These are phyloP conservation scores for Drechslerella dactyloides DNA, from an alignment of 2,329 filamentous ascomycete genomes.

Conservation along the genomic window DNA sequence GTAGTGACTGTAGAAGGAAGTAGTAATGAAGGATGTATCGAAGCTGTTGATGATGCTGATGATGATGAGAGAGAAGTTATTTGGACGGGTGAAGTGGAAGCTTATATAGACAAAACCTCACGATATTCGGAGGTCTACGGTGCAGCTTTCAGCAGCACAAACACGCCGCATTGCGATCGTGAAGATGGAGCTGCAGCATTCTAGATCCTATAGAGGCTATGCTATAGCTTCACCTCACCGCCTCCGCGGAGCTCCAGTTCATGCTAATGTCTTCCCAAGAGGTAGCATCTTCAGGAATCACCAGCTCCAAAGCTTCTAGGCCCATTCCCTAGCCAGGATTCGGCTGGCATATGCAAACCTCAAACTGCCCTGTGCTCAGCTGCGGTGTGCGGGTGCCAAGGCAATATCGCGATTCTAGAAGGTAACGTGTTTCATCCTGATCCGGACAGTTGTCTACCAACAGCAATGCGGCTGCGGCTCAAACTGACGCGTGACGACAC, in stretches of 20 bases:
- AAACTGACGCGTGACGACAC: background rate
- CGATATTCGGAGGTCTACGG: background rate
- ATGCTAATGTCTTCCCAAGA: background rate
- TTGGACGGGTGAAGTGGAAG: background rate
- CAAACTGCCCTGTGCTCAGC: background rate
- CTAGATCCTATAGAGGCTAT: background rate
- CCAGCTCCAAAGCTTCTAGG: background rate
- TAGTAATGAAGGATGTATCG: background rate
- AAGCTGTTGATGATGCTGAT: background rate
- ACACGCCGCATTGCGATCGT: background rate
- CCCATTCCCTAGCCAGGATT: background rate
- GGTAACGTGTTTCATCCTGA: background rate
- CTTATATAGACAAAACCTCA: conserved; percentile 7
- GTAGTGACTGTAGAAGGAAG: background rate
- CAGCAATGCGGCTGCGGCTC: background rate
- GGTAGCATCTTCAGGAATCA: background rate
- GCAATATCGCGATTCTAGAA: background rate
- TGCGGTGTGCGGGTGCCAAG: background rate
- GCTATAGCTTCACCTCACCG: background rate
- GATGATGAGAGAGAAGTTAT: background rate
- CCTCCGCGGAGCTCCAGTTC: background rate
- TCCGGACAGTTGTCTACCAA: background rate
- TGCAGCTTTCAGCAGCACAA: background rate
- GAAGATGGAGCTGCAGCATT: background rate
- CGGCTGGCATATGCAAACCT: background rate